Conservation (phyloP, 495 filamentous ascomycete genomes). For the Monascus purpureus region DNA sequence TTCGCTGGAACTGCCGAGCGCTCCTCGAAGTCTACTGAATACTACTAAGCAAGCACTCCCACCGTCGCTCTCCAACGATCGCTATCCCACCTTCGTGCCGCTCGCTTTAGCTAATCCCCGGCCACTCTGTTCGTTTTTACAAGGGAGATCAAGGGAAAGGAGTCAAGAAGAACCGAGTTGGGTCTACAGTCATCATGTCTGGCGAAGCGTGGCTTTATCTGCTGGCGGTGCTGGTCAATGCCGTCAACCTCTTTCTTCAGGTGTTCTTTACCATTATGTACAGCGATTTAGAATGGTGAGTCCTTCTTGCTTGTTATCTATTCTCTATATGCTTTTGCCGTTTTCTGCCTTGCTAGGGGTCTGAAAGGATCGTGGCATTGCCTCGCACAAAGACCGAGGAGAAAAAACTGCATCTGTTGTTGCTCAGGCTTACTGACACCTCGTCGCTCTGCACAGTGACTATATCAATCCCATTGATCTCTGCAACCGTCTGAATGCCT, state of each 20-base stretch:
- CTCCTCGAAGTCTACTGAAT: too few species aligned
- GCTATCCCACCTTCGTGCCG: too few species aligned
- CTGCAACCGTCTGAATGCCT: slow-evolving; percentile 99
- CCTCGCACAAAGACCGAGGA: background rate
- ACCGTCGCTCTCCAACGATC: too few species aligned
- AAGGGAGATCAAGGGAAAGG: too few species aligned
- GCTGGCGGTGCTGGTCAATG: slow-evolving; percentile 96
- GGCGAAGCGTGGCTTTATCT: slow-evolving; percentile 99
- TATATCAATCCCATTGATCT: slow-evolving; percentile 99
- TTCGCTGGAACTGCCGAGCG: too few species aligned
- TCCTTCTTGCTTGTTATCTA: slow-evolving; percentile 12
- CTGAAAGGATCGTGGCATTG: too few species aligned
- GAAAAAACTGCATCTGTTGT: background rate
- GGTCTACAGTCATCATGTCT: slow-evolving; percentile 60
- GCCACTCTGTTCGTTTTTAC: too few species aligned
- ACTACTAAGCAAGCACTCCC: too few species aligned
- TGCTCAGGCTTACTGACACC: background rate
- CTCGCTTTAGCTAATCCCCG: too few species aligned
- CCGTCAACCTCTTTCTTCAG: slow-evolving; percentile 98
- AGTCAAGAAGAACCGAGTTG: too few species aligned
- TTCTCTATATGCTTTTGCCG: background rate
- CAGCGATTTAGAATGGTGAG: slow-evolving; percentile 90
- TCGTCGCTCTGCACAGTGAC: slow-evolving; percentile 53
- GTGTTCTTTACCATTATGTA: slow-evolving; percentile 99
- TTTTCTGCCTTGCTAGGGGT: too few species aligned